A percentile compares a stretch with the other conserved stretches of the same genome.
Evolutionary conservation across 805 yeast genomes (phyloP).

Genomic region (Candida germanica): DNA sequence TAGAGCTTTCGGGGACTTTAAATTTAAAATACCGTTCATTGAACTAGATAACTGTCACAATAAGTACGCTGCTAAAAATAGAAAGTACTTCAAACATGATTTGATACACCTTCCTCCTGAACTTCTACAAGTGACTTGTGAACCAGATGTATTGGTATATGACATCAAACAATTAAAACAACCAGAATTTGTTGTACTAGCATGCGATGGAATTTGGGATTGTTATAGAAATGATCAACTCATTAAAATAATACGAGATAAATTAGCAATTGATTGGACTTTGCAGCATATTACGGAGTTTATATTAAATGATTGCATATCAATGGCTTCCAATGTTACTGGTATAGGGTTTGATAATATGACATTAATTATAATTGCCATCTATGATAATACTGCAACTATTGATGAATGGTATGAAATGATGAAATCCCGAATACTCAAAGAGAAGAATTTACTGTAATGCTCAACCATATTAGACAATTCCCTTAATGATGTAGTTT

Average conservation of each 20-base stretch:
- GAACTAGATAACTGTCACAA: conserved; percentile 25
- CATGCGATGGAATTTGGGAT: conserved; percentile 50
- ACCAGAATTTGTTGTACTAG: conserved; percentile 40
- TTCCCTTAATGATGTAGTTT: too few species aligned
- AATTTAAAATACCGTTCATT: conserved; percentile 39
- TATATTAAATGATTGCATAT: conserved; percentile 61
- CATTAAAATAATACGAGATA: conserved; percentile 52
- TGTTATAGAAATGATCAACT: conserved; percentile 54
- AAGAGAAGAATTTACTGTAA: conserved; percentile 18
- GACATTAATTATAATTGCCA: conserved; percentile 68
- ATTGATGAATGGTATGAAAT: conserved; percentile 57
- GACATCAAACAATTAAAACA: conserved; percentile 21
- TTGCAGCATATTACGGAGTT: conserved; percentile 58
- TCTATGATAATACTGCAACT: conserved; percentile 43
- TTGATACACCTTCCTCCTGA: conserved; percentile 41
- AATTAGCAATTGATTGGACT: conserved; percentile 54
- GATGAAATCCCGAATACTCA: conserved; percentile 42
- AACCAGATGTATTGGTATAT: conserved; percentile 40
- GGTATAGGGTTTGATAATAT: conserved; percentile 83
- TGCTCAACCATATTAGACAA: too few species aligned
- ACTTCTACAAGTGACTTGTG: conserved; percentile 40
- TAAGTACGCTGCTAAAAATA: conserved; percentile 24
- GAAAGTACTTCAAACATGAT: conserved; percentile 20
- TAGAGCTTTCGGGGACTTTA: conserved; percentile 44
- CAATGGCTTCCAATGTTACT: conserved; percentile 68